phyloP scores from a whole-genome alignment of 176 grass and related monocot genomes.

The Poa pratensis region DNA sequence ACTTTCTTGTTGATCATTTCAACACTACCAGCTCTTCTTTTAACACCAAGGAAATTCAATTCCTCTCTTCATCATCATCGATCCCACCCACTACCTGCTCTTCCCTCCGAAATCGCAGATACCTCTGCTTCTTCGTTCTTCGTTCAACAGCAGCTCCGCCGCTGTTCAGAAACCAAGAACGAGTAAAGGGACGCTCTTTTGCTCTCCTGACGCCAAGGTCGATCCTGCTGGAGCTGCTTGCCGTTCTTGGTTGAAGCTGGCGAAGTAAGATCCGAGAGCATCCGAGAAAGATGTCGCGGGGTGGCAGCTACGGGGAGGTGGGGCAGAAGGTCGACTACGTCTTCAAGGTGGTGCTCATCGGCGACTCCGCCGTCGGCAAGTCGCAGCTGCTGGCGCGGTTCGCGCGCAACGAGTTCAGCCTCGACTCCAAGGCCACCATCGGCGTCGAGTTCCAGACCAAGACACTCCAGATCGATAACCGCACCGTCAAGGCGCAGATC shows the following conservation, averaged over 20 bases:
- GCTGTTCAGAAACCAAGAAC: not conserved
- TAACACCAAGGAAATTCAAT: not conserved
- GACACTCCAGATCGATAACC: conserved; percentile 64
- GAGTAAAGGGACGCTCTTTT: not conserved
- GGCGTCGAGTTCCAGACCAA: conserved; percentile 87
- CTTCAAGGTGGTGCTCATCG: conserved; percentile 78
- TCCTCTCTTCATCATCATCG: not conserved
- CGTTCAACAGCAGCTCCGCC: not conserved
- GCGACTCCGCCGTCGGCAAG: conserved; percentile 79
- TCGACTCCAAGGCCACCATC: conserved; percentile 97
- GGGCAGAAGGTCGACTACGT: conserved; percentile 70
- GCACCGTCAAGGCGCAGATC: conserved; percentile 83
- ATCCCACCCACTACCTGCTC: conserved; percentile 8
- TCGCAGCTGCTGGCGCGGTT: conserved; percentile 80
- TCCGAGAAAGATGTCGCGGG: conserved; percentile 41
- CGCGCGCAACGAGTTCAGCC: conserved; percentile 80
- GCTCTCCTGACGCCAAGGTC: not conserved
- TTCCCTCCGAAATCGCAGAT: not conserved
- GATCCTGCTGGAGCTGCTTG: not conserved
- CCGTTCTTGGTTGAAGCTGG: not conserved
- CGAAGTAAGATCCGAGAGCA: not conserved
- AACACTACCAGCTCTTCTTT: not conserved
- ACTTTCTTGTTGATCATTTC: conserved; percentile 41
- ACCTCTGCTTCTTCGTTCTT: not conserved
- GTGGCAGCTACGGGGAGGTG: conserved; percentile 47